Evolutionary conservation across 164 flowering plant genomes (phyloP), one percentile per base, ranked within the genome.

Genomic region (Stephania yunnanensis): DNA sequence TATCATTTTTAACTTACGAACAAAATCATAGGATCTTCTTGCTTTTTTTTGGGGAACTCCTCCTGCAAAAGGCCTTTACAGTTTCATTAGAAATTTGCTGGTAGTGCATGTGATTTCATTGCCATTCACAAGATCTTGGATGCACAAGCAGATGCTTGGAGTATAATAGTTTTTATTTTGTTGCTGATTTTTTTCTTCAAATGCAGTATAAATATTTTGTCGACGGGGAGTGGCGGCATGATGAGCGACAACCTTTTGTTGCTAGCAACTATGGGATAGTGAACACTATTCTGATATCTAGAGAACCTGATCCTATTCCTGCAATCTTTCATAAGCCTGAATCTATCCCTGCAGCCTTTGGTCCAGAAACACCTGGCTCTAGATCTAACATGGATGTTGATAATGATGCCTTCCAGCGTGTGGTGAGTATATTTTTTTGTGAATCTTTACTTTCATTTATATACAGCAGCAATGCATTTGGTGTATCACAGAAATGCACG

Each of bases 181-280:
- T 69, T 15, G 13, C 46, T 55, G 50, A 11, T 71, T 10, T 74
- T 48, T 74, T 70, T 7, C 29, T 69, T 78, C 50, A 11, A 69
- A 44, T 82, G 88, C 90, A 95, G 98, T 95, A 85, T 82, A 94
- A 94, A 82, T 94, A 91, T 78, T 83, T 81, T 79, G 96, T 94
- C 79, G 98, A 94, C 78, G 98, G 98, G 77, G 93, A 92, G 81
- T 94, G 96, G 97, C 83, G 89, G 44, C 92, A 95, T 81, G 98
- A 95, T 81, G 90, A 90, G 75, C 82, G 66, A 70, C 92, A 85
- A 30, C 93, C 90, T 67, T 81, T 22, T 78, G 84, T 81, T 20
- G 83, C 74, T 80, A 80, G 91, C 46, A 89, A 82, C 78, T 89
- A 85, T 83, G 98, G 97, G 71, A 77, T 84, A 29, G 97, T 93